phyloP scores from a whole-genome alignment of 2,329 filamentous ascomycete genomes.

The Talaromyces sp. region DNA sequence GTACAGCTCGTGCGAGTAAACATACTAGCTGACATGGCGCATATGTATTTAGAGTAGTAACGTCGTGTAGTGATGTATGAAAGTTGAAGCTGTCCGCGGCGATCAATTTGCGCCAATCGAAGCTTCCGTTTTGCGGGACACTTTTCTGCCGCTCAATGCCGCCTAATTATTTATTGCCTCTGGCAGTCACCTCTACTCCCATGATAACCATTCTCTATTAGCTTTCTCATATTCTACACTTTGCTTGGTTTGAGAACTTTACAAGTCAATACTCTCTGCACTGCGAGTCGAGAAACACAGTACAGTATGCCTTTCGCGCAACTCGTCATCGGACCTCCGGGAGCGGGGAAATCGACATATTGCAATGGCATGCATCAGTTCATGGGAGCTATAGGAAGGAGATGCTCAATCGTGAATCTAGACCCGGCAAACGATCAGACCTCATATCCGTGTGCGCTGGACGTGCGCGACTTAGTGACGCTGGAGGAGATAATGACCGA shows the following conservation, averaged over 20 bases:
- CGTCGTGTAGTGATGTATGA: constrained; percentile 1
- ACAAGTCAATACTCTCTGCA: background rate
- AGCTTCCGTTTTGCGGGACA: constrained; percentile 24
- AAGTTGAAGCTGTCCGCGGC: background rate
- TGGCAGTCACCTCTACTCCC: background rate
- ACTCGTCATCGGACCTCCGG: constrained; percentile 89
- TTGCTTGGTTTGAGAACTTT: background rate
- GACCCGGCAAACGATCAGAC: constrained; percentile 95
- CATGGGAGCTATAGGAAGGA: constrained; percentile 88
- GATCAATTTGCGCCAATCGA: constrained; percentile 23
- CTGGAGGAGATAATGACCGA: constrained; percentile 94
- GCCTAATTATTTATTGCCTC: constrained; percentile 12
- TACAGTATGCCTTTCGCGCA: constrained; percentile 60
- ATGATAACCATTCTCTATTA: too few species aligned
- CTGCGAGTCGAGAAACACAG: background rate
- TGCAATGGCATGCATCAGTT: constrained; percentile 99
- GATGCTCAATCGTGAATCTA: constrained; percentile 92
- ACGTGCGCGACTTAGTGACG: constrained; percentile 83
- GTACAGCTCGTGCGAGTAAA: background rate
- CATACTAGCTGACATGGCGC: constrained; percentile 45
- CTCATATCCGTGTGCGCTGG: constrained; percentile 81
- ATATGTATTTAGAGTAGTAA: constrained; percentile 1
- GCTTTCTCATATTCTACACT: too few species aligned
- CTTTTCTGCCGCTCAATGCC: constrained; percentile 16
- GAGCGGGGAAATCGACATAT: constrained; percentile 94